These are phyloP conservation scores for Dactylorhiza incarnata DNA, from an alignment of 106 monocot species.

Conservation along the genomic window DNA sequence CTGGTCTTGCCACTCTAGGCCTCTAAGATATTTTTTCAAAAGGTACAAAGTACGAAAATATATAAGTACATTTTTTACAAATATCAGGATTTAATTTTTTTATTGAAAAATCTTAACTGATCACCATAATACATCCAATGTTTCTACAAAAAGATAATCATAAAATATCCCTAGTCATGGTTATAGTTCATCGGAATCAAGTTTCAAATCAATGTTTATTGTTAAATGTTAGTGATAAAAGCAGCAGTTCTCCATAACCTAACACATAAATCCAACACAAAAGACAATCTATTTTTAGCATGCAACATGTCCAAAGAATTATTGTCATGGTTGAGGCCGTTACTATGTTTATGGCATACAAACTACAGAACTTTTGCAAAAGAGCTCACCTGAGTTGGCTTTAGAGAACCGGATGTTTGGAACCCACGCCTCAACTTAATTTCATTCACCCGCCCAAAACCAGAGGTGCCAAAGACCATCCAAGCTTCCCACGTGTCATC, in stretches of 20 bases:
- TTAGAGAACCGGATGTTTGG: slow-evolving; percentile 51
- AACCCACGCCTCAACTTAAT: slow-evolving; percentile 86
- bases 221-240: background rate
- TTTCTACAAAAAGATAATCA: background rate
- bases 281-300: background rate
- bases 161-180: background rate
- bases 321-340: background rate
- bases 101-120: background rate
- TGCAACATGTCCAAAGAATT: background rate
- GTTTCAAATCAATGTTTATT: background rate
- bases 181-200: background rate
- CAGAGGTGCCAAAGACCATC: slow-evolving; percentile 48
- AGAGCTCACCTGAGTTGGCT: slow-evolving; percentile 76
- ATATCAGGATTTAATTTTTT: background rate
- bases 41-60: too few relatives aligned
- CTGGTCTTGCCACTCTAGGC: too few relatives aligned
- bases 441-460: slow-evolving; percentile 43
- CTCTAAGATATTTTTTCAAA: too few relatives aligned
- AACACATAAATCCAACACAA: background rate
- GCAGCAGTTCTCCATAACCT: background rate
- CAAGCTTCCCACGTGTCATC: slow-evolving; percentile 97
- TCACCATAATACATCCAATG: background rate
- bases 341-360: background rate
- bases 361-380: background rate
- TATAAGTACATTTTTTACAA: too few relatives aligned